A percentile compares a stretch with the other conserved stretches of the same genome.
phyloP scores from a whole-genome alignment of 2,329 filamentous ascomycete genomes.

The Claviceps fusiformis region DNA sequence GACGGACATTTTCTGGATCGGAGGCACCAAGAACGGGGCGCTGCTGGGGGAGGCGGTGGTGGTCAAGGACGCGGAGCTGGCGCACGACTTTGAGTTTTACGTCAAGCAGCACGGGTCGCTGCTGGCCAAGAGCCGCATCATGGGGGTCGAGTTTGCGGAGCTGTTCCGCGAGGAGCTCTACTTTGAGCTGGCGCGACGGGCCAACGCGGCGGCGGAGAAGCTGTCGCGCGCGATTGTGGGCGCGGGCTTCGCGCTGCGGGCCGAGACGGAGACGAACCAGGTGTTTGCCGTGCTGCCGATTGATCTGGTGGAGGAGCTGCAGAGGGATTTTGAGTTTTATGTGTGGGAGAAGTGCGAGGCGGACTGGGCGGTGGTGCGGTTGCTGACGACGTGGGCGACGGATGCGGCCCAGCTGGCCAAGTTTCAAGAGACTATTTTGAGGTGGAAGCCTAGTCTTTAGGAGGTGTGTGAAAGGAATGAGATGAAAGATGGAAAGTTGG shows the following conservation, averaged over 20 bases:
- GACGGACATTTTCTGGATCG: conserved; percentile 41
- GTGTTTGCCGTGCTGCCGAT: conserved; percentile 33
- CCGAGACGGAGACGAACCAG: conserved; percentile 36
- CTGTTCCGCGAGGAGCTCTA: conserved; percentile 31
- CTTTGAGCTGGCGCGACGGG: conserved; percentile 30
- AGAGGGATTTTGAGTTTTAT: conserved; percentile 32
- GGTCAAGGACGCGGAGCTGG: conserved; percentile 26
- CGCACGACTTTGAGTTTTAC: conserved; percentile 34
- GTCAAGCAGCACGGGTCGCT: conserved; percentile 38
- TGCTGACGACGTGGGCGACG: conserved; percentile 39
- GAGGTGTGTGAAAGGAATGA: too few relatives aligned
- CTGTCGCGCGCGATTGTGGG: conserved; percentile 29
- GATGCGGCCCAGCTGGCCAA: conserved; percentile 26
- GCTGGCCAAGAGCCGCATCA: conserved; percentile 33
- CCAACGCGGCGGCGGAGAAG: conserved; percentile 29
- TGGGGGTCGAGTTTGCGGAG: conserved; percentile 36
- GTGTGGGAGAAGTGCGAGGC: conserved; percentile 31
- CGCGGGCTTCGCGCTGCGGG: conserved; percentile 27
- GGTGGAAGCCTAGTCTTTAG: conserved; percentile 4
- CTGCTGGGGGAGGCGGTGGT: conserved; percentile 37
- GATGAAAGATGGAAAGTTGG: too few relatives aligned
- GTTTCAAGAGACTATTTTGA: conserved; percentile 17
- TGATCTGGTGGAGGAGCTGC: conserved; percentile 22
- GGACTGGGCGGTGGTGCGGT: conserved; percentile 25
- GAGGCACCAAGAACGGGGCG: conserved; percentile 37